These are phyloP conservation scores for Rhodotorula sp. DNA, from an alignment of 1,284 basidiomycete species.

Conservation along the genomic window DNA sequence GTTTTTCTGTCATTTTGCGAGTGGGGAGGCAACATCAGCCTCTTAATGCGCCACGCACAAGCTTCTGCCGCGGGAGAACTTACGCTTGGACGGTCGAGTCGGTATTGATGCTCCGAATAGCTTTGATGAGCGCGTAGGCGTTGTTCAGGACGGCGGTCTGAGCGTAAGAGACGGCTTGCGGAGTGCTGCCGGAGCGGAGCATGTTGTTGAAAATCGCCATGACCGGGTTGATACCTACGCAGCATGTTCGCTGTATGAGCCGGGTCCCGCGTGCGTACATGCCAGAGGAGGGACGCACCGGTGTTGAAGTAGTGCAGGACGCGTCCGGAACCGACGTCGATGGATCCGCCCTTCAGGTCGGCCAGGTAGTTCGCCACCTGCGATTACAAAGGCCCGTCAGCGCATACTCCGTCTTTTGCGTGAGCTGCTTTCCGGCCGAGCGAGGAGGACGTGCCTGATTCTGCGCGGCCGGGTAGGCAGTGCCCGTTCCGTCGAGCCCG, in stretches of 20 bases:
- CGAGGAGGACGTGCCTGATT: constrained; percentile 23
- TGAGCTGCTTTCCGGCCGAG: no score
- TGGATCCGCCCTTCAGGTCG: constrained; percentile 16
- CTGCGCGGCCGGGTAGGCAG: constrained; percentile 19
- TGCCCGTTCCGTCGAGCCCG: constrained; percentile 18
- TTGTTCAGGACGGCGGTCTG: constrained; percentile 21
- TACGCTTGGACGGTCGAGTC: neutral
- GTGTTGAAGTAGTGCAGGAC: constrained; percentile 36
- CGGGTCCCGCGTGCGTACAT: neutral
- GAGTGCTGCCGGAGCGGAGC: constrained; percentile 1
- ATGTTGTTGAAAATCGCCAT: constrained; percentile 31
- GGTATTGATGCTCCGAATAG: constrained; percentile 8
- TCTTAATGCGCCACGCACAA: no score
- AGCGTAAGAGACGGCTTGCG: constrained; percentile 14
- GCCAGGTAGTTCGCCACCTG: constrained; percentile 24
- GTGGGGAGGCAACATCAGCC: no score
- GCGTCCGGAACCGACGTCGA: constrained; percentile 18
- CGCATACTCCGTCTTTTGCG: no score
- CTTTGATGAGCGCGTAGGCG: neutral
- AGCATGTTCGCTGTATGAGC: neutral
- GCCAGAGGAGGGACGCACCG: neutral
- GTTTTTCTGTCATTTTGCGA: neutral
- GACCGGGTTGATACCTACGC: constrained; percentile 35
- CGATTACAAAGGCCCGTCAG: neutral
- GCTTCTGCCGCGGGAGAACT: no score